Conservation (phyloP, 768 basidiomycete species). For the Lanmaoa pseudosensibilis region DNA sequence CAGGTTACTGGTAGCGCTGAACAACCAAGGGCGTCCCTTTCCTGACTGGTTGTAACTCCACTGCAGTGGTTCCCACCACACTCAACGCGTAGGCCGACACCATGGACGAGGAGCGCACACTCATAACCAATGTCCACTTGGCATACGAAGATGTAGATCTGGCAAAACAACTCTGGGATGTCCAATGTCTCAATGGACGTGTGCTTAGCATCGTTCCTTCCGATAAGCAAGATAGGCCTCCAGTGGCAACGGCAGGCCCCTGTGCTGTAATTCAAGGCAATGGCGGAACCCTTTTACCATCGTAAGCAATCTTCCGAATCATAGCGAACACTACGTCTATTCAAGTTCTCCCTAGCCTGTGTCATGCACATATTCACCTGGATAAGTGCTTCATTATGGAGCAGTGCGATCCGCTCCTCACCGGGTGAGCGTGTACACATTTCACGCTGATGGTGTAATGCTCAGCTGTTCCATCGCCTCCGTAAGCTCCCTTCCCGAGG, state of each 20-base stretch:
- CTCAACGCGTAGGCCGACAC: background rate
- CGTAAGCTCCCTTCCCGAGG: constrained; percentile 55
- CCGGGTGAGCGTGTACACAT: constrained; percentile 43
- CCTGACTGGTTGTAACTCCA: background rate
- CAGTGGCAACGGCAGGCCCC: background rate
- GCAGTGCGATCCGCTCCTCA: constrained; percentile 48
- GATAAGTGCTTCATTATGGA: constrained; percentile 70
- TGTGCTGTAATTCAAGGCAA: constrained; percentile 23
- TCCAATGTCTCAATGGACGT: constrained; percentile 31
- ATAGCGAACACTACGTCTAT: constrained; percentile 17
- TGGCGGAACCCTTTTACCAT: constrained; percentile 33
- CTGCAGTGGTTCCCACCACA: background rate
- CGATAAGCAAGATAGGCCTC: background rate
- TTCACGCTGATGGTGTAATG: background rate
- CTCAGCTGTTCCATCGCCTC: constrained; percentile 1
- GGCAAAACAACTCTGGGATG: constrained; percentile 33
- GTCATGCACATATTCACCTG: constrained; percentile 65
- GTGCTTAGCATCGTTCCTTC: constrained; percentile 27
- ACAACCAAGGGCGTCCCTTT: background rate
- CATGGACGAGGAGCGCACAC: constrained; percentile 5
- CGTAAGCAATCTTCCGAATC: constrained; percentile 20
- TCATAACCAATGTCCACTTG: constrained; percentile 32
- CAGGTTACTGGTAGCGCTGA: background rate
- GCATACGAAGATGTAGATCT: constrained; percentile 28
- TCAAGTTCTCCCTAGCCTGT: constrained; percentile 36